Conservation (phyloP, 2,329 filamentous ascomycete species). For the Tolypocladium ophioglossoides region DNA sequence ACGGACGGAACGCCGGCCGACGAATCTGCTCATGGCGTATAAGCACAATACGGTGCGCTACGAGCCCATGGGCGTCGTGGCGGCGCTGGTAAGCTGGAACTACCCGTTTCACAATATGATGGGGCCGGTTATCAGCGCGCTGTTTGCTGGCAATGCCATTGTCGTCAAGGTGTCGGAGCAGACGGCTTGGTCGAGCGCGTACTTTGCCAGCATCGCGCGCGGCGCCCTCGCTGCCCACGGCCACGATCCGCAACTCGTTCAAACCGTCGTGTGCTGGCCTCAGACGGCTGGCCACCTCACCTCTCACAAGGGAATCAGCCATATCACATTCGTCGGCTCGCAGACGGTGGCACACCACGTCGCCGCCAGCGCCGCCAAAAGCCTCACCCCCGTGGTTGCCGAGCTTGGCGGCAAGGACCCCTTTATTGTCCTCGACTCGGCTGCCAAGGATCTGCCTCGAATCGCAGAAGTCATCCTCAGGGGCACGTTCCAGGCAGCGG, state of each 20-base stretch:
- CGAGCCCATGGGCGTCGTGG: constrained; percentile 86
- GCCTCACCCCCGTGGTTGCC: constrained; percentile 77
- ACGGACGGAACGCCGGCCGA: constrained; percentile 60
- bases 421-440: constrained; percentile 77
- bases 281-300: constrained; percentile 71
- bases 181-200: constrained; percentile 82
- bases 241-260: constrained; percentile 70
- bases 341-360: constrained; percentile 79
- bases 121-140: constrained; percentile 77
- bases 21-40: constrained; percentile 89
- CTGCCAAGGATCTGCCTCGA: constrained; percentile 51
- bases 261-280: constrained; percentile 82
- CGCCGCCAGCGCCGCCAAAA: constrained; percentile 72
- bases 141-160: constrained; percentile 87
- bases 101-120: constrained; percentile 94
- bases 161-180: constrained; percentile 92
- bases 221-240: constrained; percentile 74
- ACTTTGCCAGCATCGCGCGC: constrained; percentile 71
- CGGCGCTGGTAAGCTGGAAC: constrained; percentile 94
- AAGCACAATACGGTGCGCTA: constrained; percentile 87
- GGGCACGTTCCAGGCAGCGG: constrained; percentile 87
- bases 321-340: constrained; percentile 95
- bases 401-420: constrained; percentile 96
- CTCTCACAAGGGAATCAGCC: constrained; percentile 71
- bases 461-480: constrained; percentile 79